phyloP scores from a whole-genome alignment of 257 asterid species.

The Paraleonurus japonicus region DNA sequence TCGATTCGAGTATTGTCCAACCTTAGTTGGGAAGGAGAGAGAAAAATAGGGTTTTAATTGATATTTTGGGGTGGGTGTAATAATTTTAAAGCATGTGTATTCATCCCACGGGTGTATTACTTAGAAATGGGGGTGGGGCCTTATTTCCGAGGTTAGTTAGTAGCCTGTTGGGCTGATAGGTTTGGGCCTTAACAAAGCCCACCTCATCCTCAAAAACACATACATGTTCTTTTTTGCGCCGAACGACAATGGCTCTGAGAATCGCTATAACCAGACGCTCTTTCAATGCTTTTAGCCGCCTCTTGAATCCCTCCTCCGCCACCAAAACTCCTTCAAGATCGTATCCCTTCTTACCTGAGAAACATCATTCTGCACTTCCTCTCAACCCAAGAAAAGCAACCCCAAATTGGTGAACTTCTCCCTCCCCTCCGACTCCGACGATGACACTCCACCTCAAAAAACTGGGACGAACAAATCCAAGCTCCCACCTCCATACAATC shows the following conservation, averaged over 20 bases:
- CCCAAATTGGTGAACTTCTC: slow-evolving; percentile 80
- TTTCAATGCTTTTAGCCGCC: slow-evolving; percentile 20
- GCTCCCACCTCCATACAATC: slow-evolving; percentile 80
- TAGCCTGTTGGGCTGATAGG: too few relatives aligned
- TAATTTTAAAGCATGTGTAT: too few relatives aligned
- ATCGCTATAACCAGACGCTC: slow-evolving; percentile 18
- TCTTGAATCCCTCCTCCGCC: slow-evolving; percentile 29
- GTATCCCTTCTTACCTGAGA: background rate
- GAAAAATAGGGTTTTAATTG: too few relatives aligned
- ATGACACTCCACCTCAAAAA: slow-evolving; percentile 17
- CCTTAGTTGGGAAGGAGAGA: too few relatives aligned
- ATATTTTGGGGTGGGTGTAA: too few relatives aligned
- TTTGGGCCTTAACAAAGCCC: too few relatives aligned
- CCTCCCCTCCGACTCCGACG: slow-evolving; percentile 58
- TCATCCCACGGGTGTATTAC: too few relatives aligned
- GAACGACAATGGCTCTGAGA: slow-evolving; percentile 32
- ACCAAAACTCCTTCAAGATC: background rate
- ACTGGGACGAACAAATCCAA: slow-evolving; percentile 37
- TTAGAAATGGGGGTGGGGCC: too few relatives aligned
- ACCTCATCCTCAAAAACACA: too few relatives aligned
- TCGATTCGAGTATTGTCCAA: too few relatives aligned
- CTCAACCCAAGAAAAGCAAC: slow-evolving; percentile 46
- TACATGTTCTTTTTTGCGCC: background rate
- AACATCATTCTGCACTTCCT: slow-evolving; percentile 32
- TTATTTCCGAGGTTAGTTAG: too few relatives aligned